Evolutionary conservation across 129 eudicot species (phyloP).

Genomic region (Dittrichia graveolens): DNA sequence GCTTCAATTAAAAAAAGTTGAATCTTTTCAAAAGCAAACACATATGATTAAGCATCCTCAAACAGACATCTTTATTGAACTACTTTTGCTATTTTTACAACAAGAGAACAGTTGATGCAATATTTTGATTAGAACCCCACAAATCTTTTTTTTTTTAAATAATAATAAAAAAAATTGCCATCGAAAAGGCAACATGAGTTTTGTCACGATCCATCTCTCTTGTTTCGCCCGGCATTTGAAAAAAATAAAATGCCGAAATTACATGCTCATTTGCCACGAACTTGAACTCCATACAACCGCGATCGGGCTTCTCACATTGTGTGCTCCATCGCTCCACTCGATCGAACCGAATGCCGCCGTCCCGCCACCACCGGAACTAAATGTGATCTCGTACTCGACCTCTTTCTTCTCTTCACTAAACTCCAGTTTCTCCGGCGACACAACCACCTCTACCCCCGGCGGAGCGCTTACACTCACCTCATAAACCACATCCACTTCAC

Average conservation of each 20-base stretch:
- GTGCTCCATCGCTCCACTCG: slow-evolving; percentile 82
- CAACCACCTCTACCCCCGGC: slow-evolving; percentile 63
- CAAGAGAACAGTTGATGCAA: slow-evolving; percentile 34
- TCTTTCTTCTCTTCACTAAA: slow-evolving; percentile 49
- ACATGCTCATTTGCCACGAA: slow-evolving; percentile 35
- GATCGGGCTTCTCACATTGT: slow-evolving; percentile 84
- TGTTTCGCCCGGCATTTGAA: slow-evolving; percentile 2
- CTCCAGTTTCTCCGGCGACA: slow-evolving; percentile 46
- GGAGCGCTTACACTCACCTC: slow-evolving; percentile 72
- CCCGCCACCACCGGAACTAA: slow-evolving; percentile 38
- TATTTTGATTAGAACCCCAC: slow-evolving; percentile 15
- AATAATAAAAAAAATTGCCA: not conserved
- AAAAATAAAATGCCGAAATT: slow-evolving; percentile 11
- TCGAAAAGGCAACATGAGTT: slow-evolving; percentile 3
- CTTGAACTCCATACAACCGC: slow-evolving; percentile 59
- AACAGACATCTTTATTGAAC: slow-evolving; percentile 9
- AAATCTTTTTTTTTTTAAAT: too few relatives aligned
- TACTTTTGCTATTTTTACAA: slow-evolving; percentile 25
- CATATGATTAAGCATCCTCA: not conserved
- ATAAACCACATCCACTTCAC: slow-evolving; percentile 55
- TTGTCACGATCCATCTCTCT: slow-evolving; percentile 5
- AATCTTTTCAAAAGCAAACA: too few relatives aligned
- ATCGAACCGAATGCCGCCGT: slow-evolving; percentile 67
- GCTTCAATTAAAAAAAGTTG: too few relatives aligned
- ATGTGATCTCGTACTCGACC: slow-evolving; percentile 63